Evolutionary conservation across 495 filamentous ascomycete genomes (phyloP), one percentile per base, ranked within the genome.

Genomic region (Podospora anserina): DNA sequence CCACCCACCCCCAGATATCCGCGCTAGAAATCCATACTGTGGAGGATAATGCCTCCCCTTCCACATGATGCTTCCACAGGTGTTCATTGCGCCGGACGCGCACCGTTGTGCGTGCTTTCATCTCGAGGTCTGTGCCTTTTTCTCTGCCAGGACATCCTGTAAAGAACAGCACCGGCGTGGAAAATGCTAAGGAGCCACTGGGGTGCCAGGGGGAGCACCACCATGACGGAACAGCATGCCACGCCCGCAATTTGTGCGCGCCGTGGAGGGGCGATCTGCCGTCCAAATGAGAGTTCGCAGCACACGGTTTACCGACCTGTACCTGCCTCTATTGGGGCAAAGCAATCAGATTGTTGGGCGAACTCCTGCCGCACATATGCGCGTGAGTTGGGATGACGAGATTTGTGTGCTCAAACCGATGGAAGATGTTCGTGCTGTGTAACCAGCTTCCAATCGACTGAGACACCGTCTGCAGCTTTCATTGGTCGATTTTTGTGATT

Each of bases 381-480:
- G 66, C 60, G 65, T 60, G 65, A 67, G 26, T 61, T 60, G 62
- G 63, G 58, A 67, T 65, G 67, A 65, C 56, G 63, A 62, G 62
- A 65, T 65, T 60, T 28, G 54, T 26, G 61, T 57, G 20, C 55
- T n/a, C 19, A 57, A 30, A 39, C 39, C 19, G 55, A 64, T 39
- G 63, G 13, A 6, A 26, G 26, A 26, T 20, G 55, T 58, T 58
- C 55, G 55, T 58, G 55, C 11, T 58, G 55, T 58, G 55, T 58
- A 58, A 58, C 55, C 55, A 7, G 55, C 55, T 26, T 23, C n/a
- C 55, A 20, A 11, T 26, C 55, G n/a, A 7, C 23, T 58, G 55
- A 58, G 55, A 58, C 55, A 58, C 6, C 55, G 23, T 58, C 55
- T 20, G 55, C n/a, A 19, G 6, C 23, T 58, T 15, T 20, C n/a